These are phyloP conservation scores for Carex scoparia DNA, from an alignment of 176 grass and related monocot genomes.

Conservation along the genomic window DNA sequence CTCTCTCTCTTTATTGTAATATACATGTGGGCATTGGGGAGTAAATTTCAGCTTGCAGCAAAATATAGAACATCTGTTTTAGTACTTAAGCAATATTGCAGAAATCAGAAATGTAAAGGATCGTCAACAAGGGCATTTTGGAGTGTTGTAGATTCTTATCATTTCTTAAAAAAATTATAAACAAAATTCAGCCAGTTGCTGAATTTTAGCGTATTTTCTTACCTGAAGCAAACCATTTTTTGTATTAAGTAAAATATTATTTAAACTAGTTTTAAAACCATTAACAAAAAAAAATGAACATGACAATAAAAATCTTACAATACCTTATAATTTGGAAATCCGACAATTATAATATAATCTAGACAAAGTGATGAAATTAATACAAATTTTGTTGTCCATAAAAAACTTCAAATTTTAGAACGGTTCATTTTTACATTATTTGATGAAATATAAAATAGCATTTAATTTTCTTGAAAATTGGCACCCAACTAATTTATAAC, in stretches of 20 bases:
- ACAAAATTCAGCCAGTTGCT: background rate
- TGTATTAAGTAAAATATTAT: background rate
- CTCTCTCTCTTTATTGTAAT: background rate
- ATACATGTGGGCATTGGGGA: background rate
- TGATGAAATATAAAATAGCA: background rate
- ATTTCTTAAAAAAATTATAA: no score
- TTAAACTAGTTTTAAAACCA: background rate
- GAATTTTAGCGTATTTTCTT: slow-evolving; percentile 8
- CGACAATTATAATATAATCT: background rate
- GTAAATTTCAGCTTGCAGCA: background rate
- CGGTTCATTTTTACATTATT: background rate
- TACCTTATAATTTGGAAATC: background rate
- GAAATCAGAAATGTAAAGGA: background rate
- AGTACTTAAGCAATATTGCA: background rate
- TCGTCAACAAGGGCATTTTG: no score
- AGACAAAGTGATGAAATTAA: background rate
- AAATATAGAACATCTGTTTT: background rate
- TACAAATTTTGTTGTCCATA: background rate
- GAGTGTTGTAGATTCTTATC: no score
- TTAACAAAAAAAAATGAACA: background rate
- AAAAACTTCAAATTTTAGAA: background rate
- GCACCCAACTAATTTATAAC: background rate
- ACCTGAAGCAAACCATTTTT: background rate
- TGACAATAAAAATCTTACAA: background rate
- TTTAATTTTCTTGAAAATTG: background rate